A percentile compares a stretch with the other conserved stretches of the same genome.
phyloP scores from a whole-genome alignment of 257 asterid genomes.

The Solanum appendiculatum region DNA sequence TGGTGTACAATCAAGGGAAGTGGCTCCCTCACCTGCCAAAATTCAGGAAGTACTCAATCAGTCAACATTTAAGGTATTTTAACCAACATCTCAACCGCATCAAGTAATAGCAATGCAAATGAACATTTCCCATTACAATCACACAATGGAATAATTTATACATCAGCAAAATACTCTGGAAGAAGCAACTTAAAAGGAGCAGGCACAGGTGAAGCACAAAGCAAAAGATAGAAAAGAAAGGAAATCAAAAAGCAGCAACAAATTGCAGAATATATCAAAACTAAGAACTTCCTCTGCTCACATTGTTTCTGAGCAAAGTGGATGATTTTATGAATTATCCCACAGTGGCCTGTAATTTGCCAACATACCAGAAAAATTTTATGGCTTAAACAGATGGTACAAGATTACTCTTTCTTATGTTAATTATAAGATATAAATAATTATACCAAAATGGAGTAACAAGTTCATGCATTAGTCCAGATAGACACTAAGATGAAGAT shows the following conservation, averaged over 20 bases:
- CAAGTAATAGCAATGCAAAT: neutral
- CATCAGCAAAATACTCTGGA: neutral
- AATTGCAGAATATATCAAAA: neutral
- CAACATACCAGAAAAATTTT: neutral
- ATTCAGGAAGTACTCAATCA: neutral
- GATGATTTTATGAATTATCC: neutral
- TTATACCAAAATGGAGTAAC: neutral
- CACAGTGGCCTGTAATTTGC: neutral
- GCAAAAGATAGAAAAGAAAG: neutral
- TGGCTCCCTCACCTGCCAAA: conserved; percentile 84
- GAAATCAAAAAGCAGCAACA: too few relatives aligned
- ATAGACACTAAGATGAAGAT: neutral
- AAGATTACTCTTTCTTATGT: neutral
- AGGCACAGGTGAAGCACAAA: neutral
- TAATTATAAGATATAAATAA: neutral
- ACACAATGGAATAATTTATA: neutral
- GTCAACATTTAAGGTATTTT: neutral
- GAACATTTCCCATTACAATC: neutral
- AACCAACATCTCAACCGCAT: neutral
- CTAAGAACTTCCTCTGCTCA: neutral
- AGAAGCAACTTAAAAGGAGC: neutral
- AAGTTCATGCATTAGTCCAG: neutral
- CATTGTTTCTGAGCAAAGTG: neutral
- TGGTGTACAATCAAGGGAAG: conserved; percentile 90
- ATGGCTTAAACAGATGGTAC: neutral